A percentile compares a stretch with the other conserved stretches of the same genome.
These are phyloP conservation scores for Penicillium soppii DNA, from an alignment of 495 filamentous ascomycete genomes.

Conservation along the genomic window DNA sequence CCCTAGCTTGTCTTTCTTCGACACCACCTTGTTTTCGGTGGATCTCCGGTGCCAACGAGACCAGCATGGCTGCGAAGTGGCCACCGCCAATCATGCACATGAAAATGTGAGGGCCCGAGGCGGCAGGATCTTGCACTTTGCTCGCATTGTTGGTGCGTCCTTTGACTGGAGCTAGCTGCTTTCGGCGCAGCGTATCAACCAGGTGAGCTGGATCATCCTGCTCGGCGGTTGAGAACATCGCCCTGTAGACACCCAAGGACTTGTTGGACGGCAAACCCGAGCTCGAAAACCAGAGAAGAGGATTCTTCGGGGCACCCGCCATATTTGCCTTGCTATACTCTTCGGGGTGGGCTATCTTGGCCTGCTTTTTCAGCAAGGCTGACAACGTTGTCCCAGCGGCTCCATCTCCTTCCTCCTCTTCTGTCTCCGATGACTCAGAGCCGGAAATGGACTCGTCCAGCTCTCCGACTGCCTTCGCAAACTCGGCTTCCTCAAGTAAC, in stretches of 20 bases:
- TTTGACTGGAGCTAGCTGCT: constrained; percentile 69
- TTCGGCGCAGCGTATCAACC: constrained; percentile 64
- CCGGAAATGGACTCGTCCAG: constrained; percentile 92
- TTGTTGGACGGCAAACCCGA: constrained; percentile 71
- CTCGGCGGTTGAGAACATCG: constrained; percentile 73
- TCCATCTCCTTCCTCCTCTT: constrained; percentile 52
- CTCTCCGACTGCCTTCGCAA: constrained; percentile 78
- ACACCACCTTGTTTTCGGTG: constrained; percentile 68
- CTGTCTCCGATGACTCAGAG: constrained; percentile 59
- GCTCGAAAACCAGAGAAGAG: constrained; percentile 83
- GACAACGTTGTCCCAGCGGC: constrained; percentile 64
- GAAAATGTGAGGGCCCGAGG: constrained; percentile 79
- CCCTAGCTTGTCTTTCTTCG: constrained; percentile 75
- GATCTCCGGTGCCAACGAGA: constrained; percentile 78
- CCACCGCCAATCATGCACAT: constrained; percentile 98
- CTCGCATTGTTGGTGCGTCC: constrained; percentile 41
- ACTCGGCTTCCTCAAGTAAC: constrained; percentile 72
- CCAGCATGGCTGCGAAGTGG: constrained; percentile 95
- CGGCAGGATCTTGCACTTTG: constrained; percentile 49
- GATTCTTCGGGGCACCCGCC: constrained; percentile 64
- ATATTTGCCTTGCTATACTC: constrained; percentile 49
- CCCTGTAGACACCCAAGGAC: constrained; percentile 81
- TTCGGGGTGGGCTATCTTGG: constrained; percentile 57
- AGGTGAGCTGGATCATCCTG: constrained; percentile 60
- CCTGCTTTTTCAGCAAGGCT: constrained; percentile 79